A percentile compares a stretch with the other conserved stretches of the same genome.
Conservation (phyloP, 2,329 filamentous ascomycete species). For the Aaosphaeria arxii region DNA sequence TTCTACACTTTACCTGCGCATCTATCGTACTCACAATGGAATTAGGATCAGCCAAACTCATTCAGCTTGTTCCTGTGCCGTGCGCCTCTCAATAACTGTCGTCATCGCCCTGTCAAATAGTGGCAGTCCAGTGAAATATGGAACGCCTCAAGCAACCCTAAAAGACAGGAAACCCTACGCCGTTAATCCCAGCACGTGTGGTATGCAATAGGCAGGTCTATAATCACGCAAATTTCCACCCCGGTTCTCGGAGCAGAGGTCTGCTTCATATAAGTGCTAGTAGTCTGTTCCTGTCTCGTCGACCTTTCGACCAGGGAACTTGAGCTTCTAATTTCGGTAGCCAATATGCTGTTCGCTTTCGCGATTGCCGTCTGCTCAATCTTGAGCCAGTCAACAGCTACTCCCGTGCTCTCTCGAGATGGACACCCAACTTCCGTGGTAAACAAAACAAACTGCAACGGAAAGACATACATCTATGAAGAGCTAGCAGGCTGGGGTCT, state of each 20-base stretch:
- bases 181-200: not conserved
- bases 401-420: slow-evolving; percentile 5
- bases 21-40: no score
- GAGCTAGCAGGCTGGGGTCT: slow-evolving; percentile 66
- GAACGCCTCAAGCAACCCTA: no score
- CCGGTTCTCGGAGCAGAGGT: not conserved
- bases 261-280: not conserved
- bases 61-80: no score
- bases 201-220: not conserved
- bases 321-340: not conserved
- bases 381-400: slow-evolving; percentile 11
- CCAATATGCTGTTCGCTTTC: slow-evolving; percentile 17
- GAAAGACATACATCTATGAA: slow-evolving; percentile 63
- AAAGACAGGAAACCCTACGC: not conserved
- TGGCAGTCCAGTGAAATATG: no score
- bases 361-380: slow-evolving; percentile 16
- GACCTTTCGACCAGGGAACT: no score
- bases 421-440: slow-evolving; percentile 5
- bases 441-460: slow-evolving; percentile 53
- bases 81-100: no score
- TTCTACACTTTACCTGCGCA: no score
- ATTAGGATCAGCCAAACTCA: no score
- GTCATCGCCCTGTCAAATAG: no score
- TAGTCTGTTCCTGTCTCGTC: no score
- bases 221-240: not conserved